Base-by-base conservation (phyloP, 169 alveolate genomes). In the Eimeria tenella region DNA sequence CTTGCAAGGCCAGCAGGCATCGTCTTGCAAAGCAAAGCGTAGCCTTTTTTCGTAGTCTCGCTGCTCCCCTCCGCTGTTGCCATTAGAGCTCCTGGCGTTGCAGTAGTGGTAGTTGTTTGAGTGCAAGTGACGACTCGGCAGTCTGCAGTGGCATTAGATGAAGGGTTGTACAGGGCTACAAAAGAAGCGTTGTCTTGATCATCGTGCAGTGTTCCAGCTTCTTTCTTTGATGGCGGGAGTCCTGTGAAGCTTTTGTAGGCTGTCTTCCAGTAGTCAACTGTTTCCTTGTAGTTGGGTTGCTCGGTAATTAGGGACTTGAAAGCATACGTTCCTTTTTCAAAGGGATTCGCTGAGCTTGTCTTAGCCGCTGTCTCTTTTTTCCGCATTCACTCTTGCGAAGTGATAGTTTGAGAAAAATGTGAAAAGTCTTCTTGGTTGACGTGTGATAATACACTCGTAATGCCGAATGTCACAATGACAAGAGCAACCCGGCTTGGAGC, bases 101-200 rank as follows among this genome's bases (percentile, higher is more conserved):
- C 2, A 31, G 42, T 31, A 2, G 4, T 0, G 0, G 86, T 13
- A 15, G n/a, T 63, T 4, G 23, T 81, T 25, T 81, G 15, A 2
- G 31, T 81, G 89, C 89, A 81, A 4, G 52, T 81, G 53, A 55
- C 89, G 23, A 81, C 56, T 23, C 89, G 50, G 89, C 89, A 81
- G 56, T 56, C 73, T 3, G 89, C 89, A 55, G 56, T 25, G 49
- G 89, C 74, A 3, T 21, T 7, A 7, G 25, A 4, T 56, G 68
- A 56, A 15, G 89, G 74, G 73, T 56, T 81, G 74, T 81, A 81
- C 50, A 81, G n/a, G 21, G 89, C 89, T 23, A 81, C 89, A 13
- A 81, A 19, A 5, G 89, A 81, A 23, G 53, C 73, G 52, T 81
- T 81, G 15, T 55, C 17, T 19, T 8, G 68, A 5, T 55, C 5